phyloP scores from a whole-genome alignment of 345 rosid species.

The Citrus maxima region DNA sequence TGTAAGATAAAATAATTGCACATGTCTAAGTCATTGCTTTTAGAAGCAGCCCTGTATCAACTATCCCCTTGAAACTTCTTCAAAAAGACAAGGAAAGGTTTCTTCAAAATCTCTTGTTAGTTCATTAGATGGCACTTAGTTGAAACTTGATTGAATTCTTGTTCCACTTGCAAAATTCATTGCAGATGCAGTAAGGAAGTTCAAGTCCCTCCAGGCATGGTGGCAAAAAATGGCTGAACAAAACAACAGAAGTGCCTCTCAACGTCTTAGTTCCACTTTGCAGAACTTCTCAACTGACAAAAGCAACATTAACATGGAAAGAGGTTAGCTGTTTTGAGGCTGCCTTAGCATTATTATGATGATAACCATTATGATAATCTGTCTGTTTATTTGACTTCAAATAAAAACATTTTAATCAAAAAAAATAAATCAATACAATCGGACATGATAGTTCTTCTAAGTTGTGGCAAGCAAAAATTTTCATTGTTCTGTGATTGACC shows the following conservation, averaged over 20 bases:
- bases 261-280: constrained; percentile 30
- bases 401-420: too few species aligned
- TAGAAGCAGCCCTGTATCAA: not conserved
- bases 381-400: not conserved
- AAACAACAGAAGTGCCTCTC: constrained; percentile 36
- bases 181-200: constrained; percentile 69
- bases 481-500: not conserved
- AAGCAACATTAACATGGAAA: constrained; percentile 21
- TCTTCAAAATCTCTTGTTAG: not conserved
- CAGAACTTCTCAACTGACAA: constrained; percentile 29
- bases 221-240: constrained; percentile 84
- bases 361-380: not conserved
- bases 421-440: not conserved
- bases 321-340: constrained; percentile 39
- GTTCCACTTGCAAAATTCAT: not conserved
- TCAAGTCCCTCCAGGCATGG: constrained; percentile 85
- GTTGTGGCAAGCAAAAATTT: not conserved
- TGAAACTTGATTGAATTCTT: not conserved
- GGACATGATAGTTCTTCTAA: not conserved
- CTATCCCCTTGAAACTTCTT: not conserved
- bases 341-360: constrained; percentile 6
- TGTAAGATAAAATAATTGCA: not conserved
- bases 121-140: not conserved
- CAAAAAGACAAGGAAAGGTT: not conserved
- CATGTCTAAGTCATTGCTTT: not conserved